phyloP scores from a whole-genome alignment of 208 protist genomes.

The Acanthamoeba castellanii region DNA sequence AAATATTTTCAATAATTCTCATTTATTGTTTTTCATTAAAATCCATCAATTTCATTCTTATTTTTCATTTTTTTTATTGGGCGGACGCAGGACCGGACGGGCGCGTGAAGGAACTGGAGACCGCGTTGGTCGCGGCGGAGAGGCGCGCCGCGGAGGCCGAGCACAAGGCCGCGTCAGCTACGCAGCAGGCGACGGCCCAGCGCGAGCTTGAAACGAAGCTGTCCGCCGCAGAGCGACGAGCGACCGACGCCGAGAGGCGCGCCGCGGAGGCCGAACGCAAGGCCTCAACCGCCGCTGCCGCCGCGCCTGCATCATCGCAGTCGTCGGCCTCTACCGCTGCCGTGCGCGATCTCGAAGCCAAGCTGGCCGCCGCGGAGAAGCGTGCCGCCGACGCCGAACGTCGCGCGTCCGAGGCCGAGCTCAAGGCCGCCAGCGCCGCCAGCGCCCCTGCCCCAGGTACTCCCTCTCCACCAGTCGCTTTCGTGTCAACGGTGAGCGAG shows the following conservation, averaged over 20 bases:
- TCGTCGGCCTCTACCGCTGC: not conserved
- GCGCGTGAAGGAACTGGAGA: constrained; percentile 5
- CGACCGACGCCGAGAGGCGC: not conserved
- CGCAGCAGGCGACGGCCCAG: not conserved
- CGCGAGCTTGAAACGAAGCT: not conserved
- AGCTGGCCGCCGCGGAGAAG: constrained; percentile 7
- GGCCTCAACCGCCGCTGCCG: not conserved
- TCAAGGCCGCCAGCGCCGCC: not conserved
- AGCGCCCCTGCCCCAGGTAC: not conserved
- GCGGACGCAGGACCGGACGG: not conserved
- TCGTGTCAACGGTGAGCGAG: too few relatives aligned
- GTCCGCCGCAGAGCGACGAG: not conserved
- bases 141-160: not conserved
- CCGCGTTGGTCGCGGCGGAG: not conserved
- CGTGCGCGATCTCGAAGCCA: constrained; percentile 24
- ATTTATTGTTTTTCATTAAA: too few relatives aligned
- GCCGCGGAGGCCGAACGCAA: not conserved
- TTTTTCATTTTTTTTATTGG: too few relatives aligned
- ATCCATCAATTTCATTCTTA: not conserved
- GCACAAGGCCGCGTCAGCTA: not conserved
- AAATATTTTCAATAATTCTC: too few relatives aligned
- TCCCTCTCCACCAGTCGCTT: not conserved
- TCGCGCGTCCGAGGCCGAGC: not conserved
- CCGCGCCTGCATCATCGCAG: not conserved
- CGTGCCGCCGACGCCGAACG: constrained; percentile 7